Evolutionary conservation across 805 yeast genomes (phyloP).

Genomic region (Candida silvicultrix): DNA sequence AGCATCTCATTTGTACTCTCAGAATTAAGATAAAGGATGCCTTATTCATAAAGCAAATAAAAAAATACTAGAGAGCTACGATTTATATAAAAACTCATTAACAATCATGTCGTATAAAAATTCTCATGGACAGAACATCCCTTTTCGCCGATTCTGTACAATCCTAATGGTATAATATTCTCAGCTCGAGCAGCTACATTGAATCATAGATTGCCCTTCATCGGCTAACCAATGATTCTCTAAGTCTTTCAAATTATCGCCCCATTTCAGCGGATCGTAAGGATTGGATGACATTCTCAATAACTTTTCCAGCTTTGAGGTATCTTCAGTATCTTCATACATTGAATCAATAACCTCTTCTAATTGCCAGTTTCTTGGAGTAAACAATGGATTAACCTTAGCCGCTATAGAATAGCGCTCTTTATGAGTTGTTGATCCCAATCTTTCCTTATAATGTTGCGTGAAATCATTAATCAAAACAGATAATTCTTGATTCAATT

Average conservation of each 20-base stretch:
- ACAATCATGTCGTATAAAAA: too few species aligned
- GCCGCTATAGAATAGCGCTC: constrained; percentile 37
- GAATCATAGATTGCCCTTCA: constrained; percentile 51
- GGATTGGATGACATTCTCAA: constrained; percentile 73
- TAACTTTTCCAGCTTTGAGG: constrained; percentile 49
- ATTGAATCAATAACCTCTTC: constrained; percentile 69
- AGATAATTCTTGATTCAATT: constrained; percentile 34
- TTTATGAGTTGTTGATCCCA: constrained; percentile 35
- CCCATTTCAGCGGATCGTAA: constrained; percentile 63
- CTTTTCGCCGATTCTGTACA: too few species aligned
- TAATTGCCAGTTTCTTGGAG: constrained; percentile 81
- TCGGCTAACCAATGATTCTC: constrained; percentile 47
- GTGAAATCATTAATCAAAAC: constrained; percentile 47
- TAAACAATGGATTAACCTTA: constrained; percentile 65
- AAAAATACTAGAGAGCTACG: too few species aligned
- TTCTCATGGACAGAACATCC: too few species aligned
- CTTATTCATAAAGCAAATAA: too few species aligned
- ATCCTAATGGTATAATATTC: too few species aligned
- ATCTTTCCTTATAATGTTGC: constrained; percentile 35
- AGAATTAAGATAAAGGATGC: too few species aligned
- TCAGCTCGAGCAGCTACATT: constrained; percentile 64
- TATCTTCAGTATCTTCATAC: constrained; percentile 45
- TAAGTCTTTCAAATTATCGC: constrained; percentile 51
- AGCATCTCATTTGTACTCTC: background rate
- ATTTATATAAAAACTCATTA: too few species aligned